Conservation (phyloP, 805 yeast genomes). For the Sugiyamaella chiloensis region DNA sequence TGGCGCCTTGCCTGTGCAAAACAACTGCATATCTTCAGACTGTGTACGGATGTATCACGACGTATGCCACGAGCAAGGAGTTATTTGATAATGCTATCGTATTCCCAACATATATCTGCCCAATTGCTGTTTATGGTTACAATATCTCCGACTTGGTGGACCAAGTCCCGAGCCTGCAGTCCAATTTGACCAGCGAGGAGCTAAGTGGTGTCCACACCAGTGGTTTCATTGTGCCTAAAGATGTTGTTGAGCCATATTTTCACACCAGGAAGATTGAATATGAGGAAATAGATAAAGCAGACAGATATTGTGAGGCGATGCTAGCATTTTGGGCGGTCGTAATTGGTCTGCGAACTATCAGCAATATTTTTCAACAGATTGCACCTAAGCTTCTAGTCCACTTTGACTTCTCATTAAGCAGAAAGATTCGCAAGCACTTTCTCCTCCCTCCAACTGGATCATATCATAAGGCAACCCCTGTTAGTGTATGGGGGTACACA, state of each 20-base stretch:
- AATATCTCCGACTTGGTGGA: slow-evolving; percentile 1
- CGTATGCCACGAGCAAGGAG: slow-evolving; percentile 6
- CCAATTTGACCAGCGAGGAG: background rate
- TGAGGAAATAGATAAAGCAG: slow-evolving; percentile 4
- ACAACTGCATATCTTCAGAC: slow-evolving; percentile 8
- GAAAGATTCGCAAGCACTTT: slow-evolving; percentile 22
- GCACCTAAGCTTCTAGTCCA: slow-evolving; percentile 19
- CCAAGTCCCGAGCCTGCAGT: background rate
- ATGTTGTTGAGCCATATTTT: slow-evolving; percentile 3
- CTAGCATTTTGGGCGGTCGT: slow-evolving; percentile 17
- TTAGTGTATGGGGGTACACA: slow-evolving; percentile 16
- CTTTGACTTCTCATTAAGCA: slow-evolving; percentile 2
- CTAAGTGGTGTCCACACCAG: background rate
- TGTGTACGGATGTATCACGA: slow-evolving; percentile 7
- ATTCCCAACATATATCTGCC: slow-evolving; percentile 39
- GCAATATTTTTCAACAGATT: slow-evolving; percentile 8
- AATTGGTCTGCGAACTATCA: slow-evolving; percentile 6
- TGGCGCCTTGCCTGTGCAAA: slow-evolving; percentile 11
- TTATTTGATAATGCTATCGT: background rate
- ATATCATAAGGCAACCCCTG: slow-evolving; percentile 26
- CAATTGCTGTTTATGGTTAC: background rate
- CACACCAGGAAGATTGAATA: background rate
- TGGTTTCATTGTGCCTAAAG: slow-evolving; percentile 6
- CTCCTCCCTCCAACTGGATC: slow-evolving; percentile 31
- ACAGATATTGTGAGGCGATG: slow-evolving; percentile 9